phyloP scores from a whole-genome alignment of 495 filamentous ascomycete species.

The Penicillium macrosclerotiorum region DNA sequence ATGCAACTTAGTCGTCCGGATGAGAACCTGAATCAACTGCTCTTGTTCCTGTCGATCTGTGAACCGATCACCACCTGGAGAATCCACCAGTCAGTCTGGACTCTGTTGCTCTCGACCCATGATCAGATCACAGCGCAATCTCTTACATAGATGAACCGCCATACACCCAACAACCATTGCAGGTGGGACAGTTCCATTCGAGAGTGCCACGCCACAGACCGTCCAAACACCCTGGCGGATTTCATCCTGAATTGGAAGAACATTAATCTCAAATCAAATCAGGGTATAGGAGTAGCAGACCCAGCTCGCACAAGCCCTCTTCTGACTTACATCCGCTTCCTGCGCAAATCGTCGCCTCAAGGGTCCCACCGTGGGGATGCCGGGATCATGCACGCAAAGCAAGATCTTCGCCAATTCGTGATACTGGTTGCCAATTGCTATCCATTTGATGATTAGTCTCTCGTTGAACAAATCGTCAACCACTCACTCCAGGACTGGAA shows the following conservation, averaged over 20 bases:
- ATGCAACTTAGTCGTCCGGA: conserved; percentile 16
- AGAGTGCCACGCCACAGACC: conserved; percentile 24
- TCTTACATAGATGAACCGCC: conserved; percentile 26
- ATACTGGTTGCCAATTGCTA: conserved; percentile 26
- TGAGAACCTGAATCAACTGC: conserved; percentile 20
- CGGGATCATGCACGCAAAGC: conserved; percentile 20
- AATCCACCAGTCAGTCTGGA: neutral
- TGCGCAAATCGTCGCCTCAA: conserved; percentile 13
- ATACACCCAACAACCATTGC: conserved; percentile 27
- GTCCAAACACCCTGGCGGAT: conserved; percentile 27
- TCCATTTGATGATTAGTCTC: neutral
- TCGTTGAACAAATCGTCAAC: neutral
- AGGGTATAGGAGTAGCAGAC: too few relatives aligned
- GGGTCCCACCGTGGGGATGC: conserved; percentile 20
- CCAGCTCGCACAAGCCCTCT: too few relatives aligned
- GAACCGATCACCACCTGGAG: conserved; percentile 25
- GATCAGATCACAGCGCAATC: neutral
- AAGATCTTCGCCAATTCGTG: conserved; percentile 19
- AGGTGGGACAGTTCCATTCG: conserved; percentile 22
- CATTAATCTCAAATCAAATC: neutral
- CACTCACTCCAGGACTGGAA: neutral
- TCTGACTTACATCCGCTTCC: conserved; percentile 20
- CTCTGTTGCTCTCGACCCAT: too few relatives aligned
- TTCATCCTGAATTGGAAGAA: conserved; percentile 2
- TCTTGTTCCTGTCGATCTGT: conserved; percentile 24